Percentiles rank a stretch among this genome's conserved stretches.
Conservation (phyloP, 2,329 filamentous ascomycete genomes). For the Aspergillus sp. region DNA sequence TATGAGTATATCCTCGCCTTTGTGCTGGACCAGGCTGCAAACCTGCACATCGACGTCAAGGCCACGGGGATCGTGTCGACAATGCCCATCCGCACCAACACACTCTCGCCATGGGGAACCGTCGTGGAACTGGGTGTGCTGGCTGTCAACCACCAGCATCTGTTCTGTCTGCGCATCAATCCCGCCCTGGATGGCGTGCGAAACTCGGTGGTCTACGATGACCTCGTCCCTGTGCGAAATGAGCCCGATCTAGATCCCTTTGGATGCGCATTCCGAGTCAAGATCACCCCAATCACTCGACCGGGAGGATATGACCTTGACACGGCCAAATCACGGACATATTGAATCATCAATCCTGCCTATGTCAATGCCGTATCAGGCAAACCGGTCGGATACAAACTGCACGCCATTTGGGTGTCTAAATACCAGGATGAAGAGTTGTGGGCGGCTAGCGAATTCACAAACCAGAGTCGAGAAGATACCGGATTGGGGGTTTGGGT, state of each 20-base stretch:
- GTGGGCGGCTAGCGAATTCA: slow-evolving; percentile 46
- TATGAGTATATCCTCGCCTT: slow-evolving; percentile 67
- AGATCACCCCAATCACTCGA: not conserved
- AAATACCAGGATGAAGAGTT: slow-evolving; percentile 35
- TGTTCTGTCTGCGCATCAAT: slow-evolving; percentile 63
- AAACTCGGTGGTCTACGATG: slow-evolving; percentile 53
- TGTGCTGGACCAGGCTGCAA: slow-evolving; percentile 60
- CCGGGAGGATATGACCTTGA: not conserved
- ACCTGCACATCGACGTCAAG: slow-evolving; percentile 56
- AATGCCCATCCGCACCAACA: slow-evolving; percentile 55
- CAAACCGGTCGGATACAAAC: slow-evolving; percentile 46
- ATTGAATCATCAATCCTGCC: slow-evolving; percentile 40
- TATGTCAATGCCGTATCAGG: slow-evolving; percentile 26
- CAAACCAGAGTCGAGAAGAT: slow-evolving; percentile 42
- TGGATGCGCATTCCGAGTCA: not conserved
- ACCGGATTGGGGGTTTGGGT: slow-evolving; percentile 14
- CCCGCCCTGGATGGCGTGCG: slow-evolving; percentile 55
- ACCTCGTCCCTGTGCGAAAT: slow-evolving; percentile 37
- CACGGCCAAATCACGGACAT: slow-evolving; percentile 47
- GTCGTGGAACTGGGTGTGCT: slow-evolving; percentile 61
- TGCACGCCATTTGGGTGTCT: slow-evolving; percentile 10
- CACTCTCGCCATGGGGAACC: slow-evolving; percentile 54
- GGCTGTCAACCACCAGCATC: slow-evolving; percentile 67
- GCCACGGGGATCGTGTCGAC: slow-evolving; percentile 64
- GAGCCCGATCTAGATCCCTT: not conserved